phyloP scores from a whole-genome alignment of 768 basidiomycete genomes.

The Pleurotus eryngii region DNA sequence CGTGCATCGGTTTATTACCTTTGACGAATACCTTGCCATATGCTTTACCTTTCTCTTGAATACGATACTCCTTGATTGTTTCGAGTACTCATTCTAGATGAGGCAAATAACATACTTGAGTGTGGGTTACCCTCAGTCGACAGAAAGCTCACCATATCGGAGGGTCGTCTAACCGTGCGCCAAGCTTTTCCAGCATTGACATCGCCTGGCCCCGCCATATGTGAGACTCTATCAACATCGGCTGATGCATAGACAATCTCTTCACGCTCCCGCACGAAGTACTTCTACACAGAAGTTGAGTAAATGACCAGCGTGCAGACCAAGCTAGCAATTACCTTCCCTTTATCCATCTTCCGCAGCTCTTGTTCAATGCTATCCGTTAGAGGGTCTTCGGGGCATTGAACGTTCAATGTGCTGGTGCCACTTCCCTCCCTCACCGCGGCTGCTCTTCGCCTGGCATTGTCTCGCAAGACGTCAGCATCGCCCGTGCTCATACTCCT shows the following conservation, averaged over 20 bases:
- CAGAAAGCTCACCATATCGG: slow-evolving; percentile 76
- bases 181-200: slow-evolving; percentile 81
- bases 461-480: slow-evolving; percentile 42
- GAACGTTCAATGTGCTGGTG: slow-evolving; percentile 41
- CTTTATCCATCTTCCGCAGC: slow-evolving; percentile 51
- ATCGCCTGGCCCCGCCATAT: slow-evolving; percentile 75
- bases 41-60: slow-evolving; percentile 77
- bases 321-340: slow-evolving; percentile 38
- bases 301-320: slow-evolving; percentile 5
- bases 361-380: slow-evolving; percentile 74
- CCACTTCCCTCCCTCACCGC: slow-evolving; percentile 26
- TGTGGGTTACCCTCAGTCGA: slow-evolving; percentile 7
- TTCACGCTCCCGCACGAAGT: slow-evolving; percentile 77
- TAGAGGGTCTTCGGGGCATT: slow-evolving; percentile 49
- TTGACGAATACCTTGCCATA: slow-evolving; percentile 94
- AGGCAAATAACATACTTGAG: background rate
- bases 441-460: slow-evolving; percentile 30
- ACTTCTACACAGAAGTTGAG: slow-evolving; percentile 48
- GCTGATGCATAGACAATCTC: slow-evolving; percentile 80
- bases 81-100: slow-evolving; percentile 85
- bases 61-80: slow-evolving; percentile 82
- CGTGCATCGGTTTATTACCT: slow-evolving; percentile 41
- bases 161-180: slow-evolving; percentile 83
- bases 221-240: slow-evolving; percentile 71
- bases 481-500: slow-evolving; percentile 82